phyloP scores from a whole-genome alignment of 2,329 filamentous ascomycete genomes.

The Lizonia empirigonia region DNA sequence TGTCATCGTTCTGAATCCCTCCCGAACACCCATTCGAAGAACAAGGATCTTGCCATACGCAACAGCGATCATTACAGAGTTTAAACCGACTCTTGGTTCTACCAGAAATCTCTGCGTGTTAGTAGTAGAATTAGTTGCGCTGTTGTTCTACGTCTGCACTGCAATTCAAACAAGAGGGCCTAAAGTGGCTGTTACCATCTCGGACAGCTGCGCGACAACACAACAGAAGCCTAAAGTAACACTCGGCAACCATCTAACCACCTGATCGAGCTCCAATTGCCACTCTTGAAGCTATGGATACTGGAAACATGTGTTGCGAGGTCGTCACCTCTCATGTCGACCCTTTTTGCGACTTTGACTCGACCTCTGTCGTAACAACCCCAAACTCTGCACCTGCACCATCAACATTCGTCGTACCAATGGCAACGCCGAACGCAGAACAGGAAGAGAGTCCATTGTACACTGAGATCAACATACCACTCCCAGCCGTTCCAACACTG shows the following conservation, averaged over 20 bases:
- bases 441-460: constrained; percentile 37
- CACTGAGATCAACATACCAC: constrained; percentile 44
- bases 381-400: constrained; percentile 4
- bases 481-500: constrained; percentile 29
- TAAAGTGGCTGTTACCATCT: constrained; percentile 13
- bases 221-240: background rate
- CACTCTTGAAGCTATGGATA: constrained; percentile 1
- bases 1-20: too few relatives aligned
- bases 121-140: background rate
- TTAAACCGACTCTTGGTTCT: background rate
- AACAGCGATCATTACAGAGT: background rate
- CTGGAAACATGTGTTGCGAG: constrained; percentile 9
- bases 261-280: too few relatives aligned
- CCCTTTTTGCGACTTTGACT: constrained; percentile 3
- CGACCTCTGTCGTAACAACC: constrained; percentile 5
- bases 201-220: background rate
- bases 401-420: background rate
- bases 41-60: constrained; percentile 4
- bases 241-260: too few relatives aligned
- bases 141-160: background rate
- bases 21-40: constrained; percentile 4
- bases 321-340: constrained; percentile 5
- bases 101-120: background rate
- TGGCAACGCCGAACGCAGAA: constrained; percentile 10
- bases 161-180: constrained; percentile 7